phyloP scores from a whole-genome alignment of 345 rosid genomes.

The Limnanthes douglasii region DNA sequence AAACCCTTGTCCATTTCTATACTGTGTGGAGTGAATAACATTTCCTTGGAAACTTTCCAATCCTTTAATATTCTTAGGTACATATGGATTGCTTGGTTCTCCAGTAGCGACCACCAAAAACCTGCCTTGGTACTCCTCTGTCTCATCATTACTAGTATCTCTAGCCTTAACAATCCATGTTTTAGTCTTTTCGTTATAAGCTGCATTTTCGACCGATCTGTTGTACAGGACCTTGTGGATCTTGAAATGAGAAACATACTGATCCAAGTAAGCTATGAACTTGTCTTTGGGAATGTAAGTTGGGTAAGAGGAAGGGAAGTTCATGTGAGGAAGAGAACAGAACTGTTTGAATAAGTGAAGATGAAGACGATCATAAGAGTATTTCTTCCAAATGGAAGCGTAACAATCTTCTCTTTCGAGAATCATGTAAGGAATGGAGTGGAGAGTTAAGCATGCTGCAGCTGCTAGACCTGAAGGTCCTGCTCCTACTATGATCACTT shows the following conservation, averaged over 20 bases:
- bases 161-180: constrained; percentile 24
- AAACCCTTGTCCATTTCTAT: constrained; percentile 15
- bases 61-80: constrained; percentile 24
- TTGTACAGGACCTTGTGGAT: constrained; percentile 14
- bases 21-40: constrained; percentile 26
- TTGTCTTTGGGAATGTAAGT: constrained; percentile 21
- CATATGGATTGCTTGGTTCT: constrained; percentile 21
- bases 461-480: constrained; percentile 52
- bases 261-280: constrained; percentile 32
- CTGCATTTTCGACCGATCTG: constrained; percentile 14
- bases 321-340: constrained; percentile 37
- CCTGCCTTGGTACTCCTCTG: constrained; percentile 17
- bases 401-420: constrained; percentile 39
- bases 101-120: constrained; percentile 41
- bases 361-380: constrained; percentile 29
- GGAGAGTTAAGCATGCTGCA: constrained; percentile 29
- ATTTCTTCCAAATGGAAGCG: constrained; percentile 42
- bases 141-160: background rate
- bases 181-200: background rate
- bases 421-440: constrained; percentile 20
- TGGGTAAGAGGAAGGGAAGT: constrained; percentile 17
- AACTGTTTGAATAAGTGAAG: constrained; percentile 36
- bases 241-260: constrained; percentile 20
- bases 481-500: constrained; percentile 44
- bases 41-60: constrained; percentile 21